Conservation (phyloP, 2,329 filamentous ascomycete genomes). For the Fusarium goolgardi region DNA sequence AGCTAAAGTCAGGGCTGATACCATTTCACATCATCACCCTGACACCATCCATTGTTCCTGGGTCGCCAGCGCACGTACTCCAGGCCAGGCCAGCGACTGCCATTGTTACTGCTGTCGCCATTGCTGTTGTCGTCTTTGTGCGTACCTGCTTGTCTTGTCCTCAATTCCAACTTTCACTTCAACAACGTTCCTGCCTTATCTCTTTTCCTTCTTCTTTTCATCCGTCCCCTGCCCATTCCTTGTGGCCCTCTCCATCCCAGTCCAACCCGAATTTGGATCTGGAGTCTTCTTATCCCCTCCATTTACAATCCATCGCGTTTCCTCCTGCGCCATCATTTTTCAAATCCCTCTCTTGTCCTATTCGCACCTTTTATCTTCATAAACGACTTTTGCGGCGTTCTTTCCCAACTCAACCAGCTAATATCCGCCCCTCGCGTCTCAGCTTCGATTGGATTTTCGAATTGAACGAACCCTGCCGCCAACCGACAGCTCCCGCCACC, state of each 20-base stretch:
- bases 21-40: slow-evolving; percentile 40
- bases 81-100: slow-evolving; percentile 2
- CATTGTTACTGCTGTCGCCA: slow-evolving; percentile 12
- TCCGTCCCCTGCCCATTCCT: slow-evolving; percentile 37
- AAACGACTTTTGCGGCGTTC: slow-evolving; percentile 20
- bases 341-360: slow-evolving; percentile 24
- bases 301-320: slow-evolving; percentile 31
- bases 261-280: slow-evolving; percentile 34
- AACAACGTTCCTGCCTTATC: slow-evolving; percentile 31
- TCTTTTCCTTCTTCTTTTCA: slow-evolving; percentile 33
- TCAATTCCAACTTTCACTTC: slow-evolving; percentile 34
- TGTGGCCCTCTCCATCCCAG: slow-evolving; percentile 34
- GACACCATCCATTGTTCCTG: slow-evolving; percentile 43
- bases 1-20: slow-evolving; percentile 41
- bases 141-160: slow-evolving; percentile 13
- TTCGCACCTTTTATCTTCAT: slow-evolving; percentile 19
- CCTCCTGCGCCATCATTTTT: slow-evolving; percentile 36
- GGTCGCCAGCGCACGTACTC: slow-evolving; percentile 38
- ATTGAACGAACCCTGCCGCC: slow-evolving; percentile 37
- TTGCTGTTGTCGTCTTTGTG: slow-evolving; percentile 9
- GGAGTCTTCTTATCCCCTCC: slow-evolving; percentile 38
- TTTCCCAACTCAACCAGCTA: slow-evolving; percentile 24
- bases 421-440: slow-evolving; percentile 24
- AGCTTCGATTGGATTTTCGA: slow-evolving; percentile 40
- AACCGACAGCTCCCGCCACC: slow-evolving; percentile 34